Base-by-base conservation (phyloP, 331 rosid species). In the Erythrophleum ivorense region DNA sequence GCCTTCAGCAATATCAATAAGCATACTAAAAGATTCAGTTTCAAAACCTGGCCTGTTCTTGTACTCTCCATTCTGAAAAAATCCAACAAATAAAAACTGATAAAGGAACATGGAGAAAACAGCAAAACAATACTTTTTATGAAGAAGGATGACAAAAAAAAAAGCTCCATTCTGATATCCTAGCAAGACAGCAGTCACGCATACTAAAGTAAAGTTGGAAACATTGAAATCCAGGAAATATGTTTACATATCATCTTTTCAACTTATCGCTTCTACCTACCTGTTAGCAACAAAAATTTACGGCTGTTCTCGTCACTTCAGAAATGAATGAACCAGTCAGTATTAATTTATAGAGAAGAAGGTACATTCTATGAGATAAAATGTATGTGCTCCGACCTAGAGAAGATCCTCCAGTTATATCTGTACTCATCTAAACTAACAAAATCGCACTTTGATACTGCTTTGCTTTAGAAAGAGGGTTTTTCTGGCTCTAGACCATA, bases 41-140 rank as follows among this genome's bases (percentile, higher is more conserved):
- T 91, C 92, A 90, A 49, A 75, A 86, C 31, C 7, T 52, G 58
- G 13, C 86, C 79, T 73, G 79, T 68, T 64, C 81, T 84, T 84
- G 83, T 82, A 31, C 48, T 31, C 64, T 57, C 89, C 98, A 95
- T 95, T 87, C 97, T 95, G 91, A 88, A 79, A 24, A 67, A 69
- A 80, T 45, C 64, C 72, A 68, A n/a, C 72, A 58, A 60, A 80
- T 21, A 65, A 63, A 64, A 75, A 64, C 33, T 0, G 33, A 29
- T 12, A 53, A 68, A 55, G 2, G 4, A 11, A 65, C 8, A 57
- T 40, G 66, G 50, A 40, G 19, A 78, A 59, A 83, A 45, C 69
- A 71, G 19, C 5, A 49, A 64, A 63, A 45, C 52, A 68, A 1
- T 52, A 19, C 0, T 11, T 13, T 50, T 64, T 77, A 9, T 9